Evolutionary conservation across 179 eudicot genomes (phyloP).

Genomic region (Beta corolliflora): DNA sequence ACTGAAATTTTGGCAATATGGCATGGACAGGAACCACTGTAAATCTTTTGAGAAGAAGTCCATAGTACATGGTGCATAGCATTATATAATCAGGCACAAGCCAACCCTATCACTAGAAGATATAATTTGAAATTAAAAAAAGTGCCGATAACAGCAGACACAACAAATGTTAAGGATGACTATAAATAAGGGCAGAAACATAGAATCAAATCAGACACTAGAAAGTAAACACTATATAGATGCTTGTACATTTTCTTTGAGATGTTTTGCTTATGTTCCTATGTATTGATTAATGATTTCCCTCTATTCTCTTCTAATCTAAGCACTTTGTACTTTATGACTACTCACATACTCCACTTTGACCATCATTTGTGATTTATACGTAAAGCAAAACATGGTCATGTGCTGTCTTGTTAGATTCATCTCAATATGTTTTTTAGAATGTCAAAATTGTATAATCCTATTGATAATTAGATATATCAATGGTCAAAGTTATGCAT

Average conservation of each 20-base stretch:
- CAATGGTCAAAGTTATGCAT: too few relatives aligned
- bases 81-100: background rate
- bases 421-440: too few relatives aligned
- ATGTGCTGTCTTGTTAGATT: too few relatives aligned
- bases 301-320: too few relatives aligned
- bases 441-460: too few relatives aligned
- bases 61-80: background rate
- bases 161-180: background rate
- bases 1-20: background rate
- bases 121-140: background rate
- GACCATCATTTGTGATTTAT: too few relatives aligned
- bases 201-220: background rate
- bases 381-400: too few relatives aligned
- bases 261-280: background rate
- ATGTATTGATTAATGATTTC: background rate
- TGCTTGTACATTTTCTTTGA: background rate
- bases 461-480: too few relatives aligned
- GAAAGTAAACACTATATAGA: background rate
- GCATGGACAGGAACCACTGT: background rate
- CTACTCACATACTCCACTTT: too few relatives aligned
- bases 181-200: background rate
- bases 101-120: background rate
- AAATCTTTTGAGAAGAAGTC: background rate
- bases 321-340: too few relatives aligned
- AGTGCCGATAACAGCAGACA: background rate